Evolutionary conservation across 1,139 yeast species (phyloP).

Genomic region (Geotrichum bryndzae): DNA sequence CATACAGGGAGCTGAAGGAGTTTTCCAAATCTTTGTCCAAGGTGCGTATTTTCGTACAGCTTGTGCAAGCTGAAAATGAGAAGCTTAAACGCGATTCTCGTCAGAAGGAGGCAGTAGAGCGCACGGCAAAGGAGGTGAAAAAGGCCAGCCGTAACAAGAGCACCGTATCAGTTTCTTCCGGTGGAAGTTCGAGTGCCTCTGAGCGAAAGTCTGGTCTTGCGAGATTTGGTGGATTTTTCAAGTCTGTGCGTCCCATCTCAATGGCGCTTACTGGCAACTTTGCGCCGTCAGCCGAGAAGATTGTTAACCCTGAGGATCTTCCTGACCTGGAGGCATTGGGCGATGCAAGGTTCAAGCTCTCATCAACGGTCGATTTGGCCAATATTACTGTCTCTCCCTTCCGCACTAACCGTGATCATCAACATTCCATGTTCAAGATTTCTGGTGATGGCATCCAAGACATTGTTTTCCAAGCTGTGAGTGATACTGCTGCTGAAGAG

Average conservation of each 20-base stretch:
- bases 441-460: constrained; percentile 51
- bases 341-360: constrained; percentile 51
- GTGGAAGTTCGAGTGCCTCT: constrained; percentile 1
- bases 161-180: not conserved
- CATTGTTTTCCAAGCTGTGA: constrained; percentile 57
- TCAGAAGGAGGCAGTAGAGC: constrained; percentile 41
- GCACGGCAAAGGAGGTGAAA: constrained; percentile 37
- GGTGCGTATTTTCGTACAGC: constrained; percentile 41
- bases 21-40: constrained; percentile 32
- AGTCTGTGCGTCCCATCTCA: constrained; percentile 40
- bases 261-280: constrained; percentile 35
- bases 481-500: constrained; percentile 59
- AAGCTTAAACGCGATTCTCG: constrained; percentile 48
- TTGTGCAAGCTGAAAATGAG: constrained; percentile 45
- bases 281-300: constrained; percentile 40
- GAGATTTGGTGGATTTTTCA: constrained; percentile 35
- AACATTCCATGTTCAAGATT: constrained; percentile 49
- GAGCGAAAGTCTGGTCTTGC: constrained; percentile 20
- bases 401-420: constrained; percentile 26
- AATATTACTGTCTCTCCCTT: constrained; percentile 33
- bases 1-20: constrained; percentile 41
- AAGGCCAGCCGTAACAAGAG: constrained; percentile 21
- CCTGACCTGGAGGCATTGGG: constrained; percentile 47
- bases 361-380: constrained; percentile 50
- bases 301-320: constrained; percentile 49